Evolutionary conservation across 2,329 filamentous ascomycete genomes (phyloP).

Genomic region (Cryoendolithus antarcticus): DNA sequence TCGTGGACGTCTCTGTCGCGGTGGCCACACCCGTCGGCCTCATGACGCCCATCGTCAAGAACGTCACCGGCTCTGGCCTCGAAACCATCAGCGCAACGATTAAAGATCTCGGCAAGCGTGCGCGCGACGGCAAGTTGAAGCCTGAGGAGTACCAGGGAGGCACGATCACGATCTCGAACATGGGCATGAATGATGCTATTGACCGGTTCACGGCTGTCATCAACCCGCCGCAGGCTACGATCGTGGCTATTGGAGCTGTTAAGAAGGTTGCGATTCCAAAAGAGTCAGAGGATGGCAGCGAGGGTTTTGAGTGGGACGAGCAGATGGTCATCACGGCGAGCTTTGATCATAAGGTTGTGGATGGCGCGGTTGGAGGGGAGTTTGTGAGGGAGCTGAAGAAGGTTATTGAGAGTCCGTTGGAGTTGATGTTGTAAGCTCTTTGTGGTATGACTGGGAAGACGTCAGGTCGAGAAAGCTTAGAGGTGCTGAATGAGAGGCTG

Average conservation of each 20-base stretch:
- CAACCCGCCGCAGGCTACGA: slow-evolving; percentile 94
- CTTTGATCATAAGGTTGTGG: slow-evolving; percentile 98
- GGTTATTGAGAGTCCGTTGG: slow-evolving; percentile 91
- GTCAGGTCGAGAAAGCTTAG: no score
- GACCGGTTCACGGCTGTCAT: slow-evolving; percentile 97
- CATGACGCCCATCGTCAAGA: slow-evolving; percentile 94
- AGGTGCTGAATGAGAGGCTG: no score
- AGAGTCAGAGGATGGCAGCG: slow-evolving; percentile 68
- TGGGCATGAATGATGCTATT: slow-evolving; percentile 97
- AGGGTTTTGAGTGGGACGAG: slow-evolving; percentile 77
- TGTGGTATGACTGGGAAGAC: background rate
- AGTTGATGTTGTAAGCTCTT: slow-evolving; percentile 64
- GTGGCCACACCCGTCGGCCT: slow-evolving; percentile 86
- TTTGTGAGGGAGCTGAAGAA: slow-evolving; percentile 97
- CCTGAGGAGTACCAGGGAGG: slow-evolving; percentile 98
- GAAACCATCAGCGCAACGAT: slow-evolving; percentile 76
- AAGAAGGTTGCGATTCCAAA: slow-evolving; percentile 87
- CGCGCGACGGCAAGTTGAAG: slow-evolving; percentile 95
- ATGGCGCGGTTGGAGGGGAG: slow-evolving; percentile 90
- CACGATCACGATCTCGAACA: slow-evolving; percentile 98
- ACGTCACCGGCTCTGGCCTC: slow-evolving; percentile 75
- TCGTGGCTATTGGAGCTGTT: slow-evolving; percentile 86
- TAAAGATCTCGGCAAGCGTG: slow-evolving; percentile 95
- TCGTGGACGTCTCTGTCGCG: slow-evolving; percentile 87
- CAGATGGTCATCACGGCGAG: slow-evolving; percentile 89